Evolutionary conservation across 140 eudicot species (phyloP).

Genomic region (Flaveria floridana): DNA sequence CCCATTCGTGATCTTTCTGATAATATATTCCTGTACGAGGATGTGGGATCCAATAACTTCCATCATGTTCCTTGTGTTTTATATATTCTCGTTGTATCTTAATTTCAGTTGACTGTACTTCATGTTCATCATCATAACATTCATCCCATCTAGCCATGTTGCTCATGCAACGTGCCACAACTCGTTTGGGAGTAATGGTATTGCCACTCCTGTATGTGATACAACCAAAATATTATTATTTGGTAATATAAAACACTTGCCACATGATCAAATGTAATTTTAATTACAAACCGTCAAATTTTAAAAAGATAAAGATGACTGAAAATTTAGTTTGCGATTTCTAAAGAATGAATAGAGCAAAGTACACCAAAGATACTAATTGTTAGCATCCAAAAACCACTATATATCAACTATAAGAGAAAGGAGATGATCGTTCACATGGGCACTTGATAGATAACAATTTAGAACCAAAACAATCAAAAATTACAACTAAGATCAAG

Average conservation of each 20-base stretch:
- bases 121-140: slow-evolving; percentile 23
- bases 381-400: neutral
- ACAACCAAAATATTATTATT: neutral
- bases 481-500: neutral
- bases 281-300: too few species aligned
- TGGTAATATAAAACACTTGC: too few species aligned
- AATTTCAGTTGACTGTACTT: slow-evolving; percentile 4
- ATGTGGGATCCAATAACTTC: slow-evolving; percentile 57
- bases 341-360: too few species aligned
- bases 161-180: slow-evolving; percentile 34
- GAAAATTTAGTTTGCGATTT: too few species aligned
- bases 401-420: neutral
- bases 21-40: slow-evolving; percentile 69
- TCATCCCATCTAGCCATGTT: slow-evolving; percentile 25
- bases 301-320: too few species aligned
- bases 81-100: neutral
- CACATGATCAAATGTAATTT: neutral
- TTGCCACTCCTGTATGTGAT: slow-evolving; percentile 24
- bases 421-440: neutral
- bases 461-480: neutral
- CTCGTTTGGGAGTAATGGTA: slow-evolving; percentile 11
- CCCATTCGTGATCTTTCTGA: slow-evolving; percentile 61
- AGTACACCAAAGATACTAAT: neutral
- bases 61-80: slow-evolving; percentile 6
- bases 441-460: neutral